Percentiles rank a stretch among this genome's conserved stretches.
Conservation (phyloP, 1,139 yeast genomes). For the Suhomyces guaymorum region DNA sequence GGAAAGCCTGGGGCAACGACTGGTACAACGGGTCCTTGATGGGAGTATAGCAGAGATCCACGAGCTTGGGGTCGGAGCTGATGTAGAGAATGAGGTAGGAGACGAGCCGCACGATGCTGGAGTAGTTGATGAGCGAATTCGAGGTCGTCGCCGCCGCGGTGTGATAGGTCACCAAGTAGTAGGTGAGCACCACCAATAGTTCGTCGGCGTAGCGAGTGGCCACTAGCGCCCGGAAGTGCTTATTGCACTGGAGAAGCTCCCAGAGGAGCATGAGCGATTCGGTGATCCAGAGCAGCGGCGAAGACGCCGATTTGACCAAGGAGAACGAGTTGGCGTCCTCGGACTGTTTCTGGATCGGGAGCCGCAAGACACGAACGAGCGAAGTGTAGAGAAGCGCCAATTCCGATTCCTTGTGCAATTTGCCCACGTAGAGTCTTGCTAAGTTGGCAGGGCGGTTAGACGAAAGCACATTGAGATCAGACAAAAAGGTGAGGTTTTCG, state of each 20-base stretch:
- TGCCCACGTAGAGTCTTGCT: conserved; percentile 53
- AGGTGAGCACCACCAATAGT: conserved; percentile 54
- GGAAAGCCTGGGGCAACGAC: conserved; percentile 50
- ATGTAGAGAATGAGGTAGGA: conserved; percentile 62
- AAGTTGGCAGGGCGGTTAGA: conserved; percentile 44
- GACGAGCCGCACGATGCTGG: conserved; percentile 57
- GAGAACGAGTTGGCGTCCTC: conserved; percentile 22
- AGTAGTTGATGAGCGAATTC: too few species aligned
- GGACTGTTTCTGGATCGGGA: conserved; percentile 35
- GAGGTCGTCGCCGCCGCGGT: conserved; percentile 22
- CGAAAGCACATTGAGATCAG: conserved; percentile 23
- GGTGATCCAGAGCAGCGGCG: conserved; percentile 51
- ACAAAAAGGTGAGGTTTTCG: conserved; percentile 47
- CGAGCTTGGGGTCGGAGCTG: conserved; percentile 49
- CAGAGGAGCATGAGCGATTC: conserved; percentile 67
- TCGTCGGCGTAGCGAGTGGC: conserved; percentile 54
- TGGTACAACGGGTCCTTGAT: conserved; percentile 42
- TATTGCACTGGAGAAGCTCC: conserved; percentile 78
- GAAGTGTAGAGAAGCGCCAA: conserved; percentile 48
- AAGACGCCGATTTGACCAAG: conserved; percentile 16
- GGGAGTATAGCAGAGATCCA: conserved; percentile 43
- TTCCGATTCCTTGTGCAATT: conserved; percentile 55
- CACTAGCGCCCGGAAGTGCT: conserved; percentile 48
- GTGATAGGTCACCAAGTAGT: conserved; percentile 54
- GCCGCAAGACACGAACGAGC: conserved; percentile 47